phyloP scores from a whole-genome alignment of 345 rosid genomes.

The Cardiospermum halicacabum region DNA sequence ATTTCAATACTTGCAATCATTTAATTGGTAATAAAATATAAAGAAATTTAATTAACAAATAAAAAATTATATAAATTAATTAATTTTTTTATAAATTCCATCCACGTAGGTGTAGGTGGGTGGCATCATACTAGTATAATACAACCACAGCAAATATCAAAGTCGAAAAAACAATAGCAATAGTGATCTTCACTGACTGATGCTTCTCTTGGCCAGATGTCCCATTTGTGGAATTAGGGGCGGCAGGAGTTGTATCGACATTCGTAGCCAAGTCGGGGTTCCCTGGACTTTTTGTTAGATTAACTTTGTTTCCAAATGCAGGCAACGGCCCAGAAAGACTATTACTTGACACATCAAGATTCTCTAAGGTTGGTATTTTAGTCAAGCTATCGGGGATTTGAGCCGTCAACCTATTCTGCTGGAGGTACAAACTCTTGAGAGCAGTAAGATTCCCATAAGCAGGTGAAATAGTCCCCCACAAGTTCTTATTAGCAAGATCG shows the following conservation, averaged over 20 bases:
- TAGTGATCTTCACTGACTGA: conserved; percentile 34
- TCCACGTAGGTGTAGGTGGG: too few species aligned
- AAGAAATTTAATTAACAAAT: too few species aligned
- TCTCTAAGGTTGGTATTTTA: conserved; percentile 32
- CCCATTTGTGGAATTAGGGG: conserved; percentile 22
- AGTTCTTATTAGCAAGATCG: conserved; percentile 38
- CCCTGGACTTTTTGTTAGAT: conserved; percentile 38
- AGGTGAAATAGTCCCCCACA: conserved; percentile 42
- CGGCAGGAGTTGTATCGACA: conserved; percentile 15
- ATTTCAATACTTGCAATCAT: too few species aligned
- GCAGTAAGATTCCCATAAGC: conserved; percentile 41
- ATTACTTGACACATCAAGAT: conserved; percentile 67
- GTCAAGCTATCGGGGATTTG: conserved; percentile 37
- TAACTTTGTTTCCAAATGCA: conserved; percentile 31
- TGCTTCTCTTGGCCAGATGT: conserved; percentile 20
- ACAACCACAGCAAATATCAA: conserved; percentile 39
- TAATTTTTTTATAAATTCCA: too few species aligned
- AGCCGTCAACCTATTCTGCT: conserved; percentile 33
- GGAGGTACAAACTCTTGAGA: conserved; percentile 46
- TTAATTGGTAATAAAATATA: too few species aligned
- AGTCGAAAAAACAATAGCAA: conserved; percentile 37
- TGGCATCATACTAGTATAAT: too few species aligned
- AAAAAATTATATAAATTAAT: too few species aligned
- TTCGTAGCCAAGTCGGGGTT: conserved; percentile 9
- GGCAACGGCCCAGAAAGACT: conserved; percentile 58